Evolutionary conservation across 2,329 filamentous ascomycete species (phyloP).

Genomic region (Penicillium sp.): DNA sequence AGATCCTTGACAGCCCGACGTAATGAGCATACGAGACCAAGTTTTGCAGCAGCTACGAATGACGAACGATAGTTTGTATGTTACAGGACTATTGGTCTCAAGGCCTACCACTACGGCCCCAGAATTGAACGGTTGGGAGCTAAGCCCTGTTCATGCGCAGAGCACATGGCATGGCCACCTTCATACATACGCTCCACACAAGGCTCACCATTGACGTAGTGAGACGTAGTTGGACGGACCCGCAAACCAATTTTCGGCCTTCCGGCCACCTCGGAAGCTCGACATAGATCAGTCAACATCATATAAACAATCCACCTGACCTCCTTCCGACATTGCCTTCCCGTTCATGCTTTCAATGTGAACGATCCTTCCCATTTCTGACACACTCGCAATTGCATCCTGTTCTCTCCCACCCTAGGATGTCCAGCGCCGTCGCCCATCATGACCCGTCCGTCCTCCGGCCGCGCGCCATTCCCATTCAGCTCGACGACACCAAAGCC

Average conservation of each 20-base stretch:
- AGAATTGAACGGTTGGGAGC: neutral
- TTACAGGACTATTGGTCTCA: neutral
- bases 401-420: slow-evolving; percentile 21
- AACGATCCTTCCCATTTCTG: slow-evolving; percentile 7
- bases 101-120: neutral
- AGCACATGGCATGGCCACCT: neutral
- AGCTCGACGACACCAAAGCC: slow-evolving; percentile 29
- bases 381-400: slow-evolving; percentile 13
- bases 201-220: slow-evolving; percentile 27
- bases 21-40: neutral
- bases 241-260: slow-evolving; percentile 14
- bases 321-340: neutral
- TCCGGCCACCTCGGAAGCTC: slow-evolving; percentile 3
- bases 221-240: slow-evolving; percentile 12
- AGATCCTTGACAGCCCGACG: neutral
- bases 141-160: slow-evolving; percentile 2
- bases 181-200: neutral
- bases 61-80: neutral
- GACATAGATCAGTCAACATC: slow-evolving; percentile 3
- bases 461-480: slow-evolving; percentile 38
- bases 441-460: slow-evolving; percentile 36
- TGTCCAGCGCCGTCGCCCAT: slow-evolving; percentile 37
- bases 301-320: neutral
- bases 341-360: slow-evolving; percentile 23
- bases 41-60: neutral